Conservation (phyloP, 176 grass and related monocot genomes). For the Neostapfia colusana region DNA sequence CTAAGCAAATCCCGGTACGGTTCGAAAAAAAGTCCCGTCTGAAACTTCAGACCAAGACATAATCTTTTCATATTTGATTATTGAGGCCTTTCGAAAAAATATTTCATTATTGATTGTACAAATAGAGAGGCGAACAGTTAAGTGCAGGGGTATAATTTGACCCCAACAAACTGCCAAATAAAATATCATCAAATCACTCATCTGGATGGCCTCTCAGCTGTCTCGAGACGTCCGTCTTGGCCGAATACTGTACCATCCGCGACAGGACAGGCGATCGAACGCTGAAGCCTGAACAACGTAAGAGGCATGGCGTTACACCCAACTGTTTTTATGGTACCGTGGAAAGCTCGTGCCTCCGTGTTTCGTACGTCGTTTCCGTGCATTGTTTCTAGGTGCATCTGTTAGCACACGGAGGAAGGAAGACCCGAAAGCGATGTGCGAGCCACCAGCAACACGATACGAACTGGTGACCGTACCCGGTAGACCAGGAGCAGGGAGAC, state of each 20-base stretch:
- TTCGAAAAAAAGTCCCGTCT: not conserved
- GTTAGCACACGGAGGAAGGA: slow-evolving; percentile 6
- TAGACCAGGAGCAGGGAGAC: not conserved
- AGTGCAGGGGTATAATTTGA: not conserved
- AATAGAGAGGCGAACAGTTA: not conserved
- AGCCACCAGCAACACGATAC: slow-evolving; percentile 11
- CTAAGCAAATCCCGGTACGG: not conserved
- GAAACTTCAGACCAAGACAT: not conserved
- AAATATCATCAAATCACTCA: too few species aligned
- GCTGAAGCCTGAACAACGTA: slow-evolving; percentile 4
- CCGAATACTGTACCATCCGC: not conserved
- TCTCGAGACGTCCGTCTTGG: not conserved
- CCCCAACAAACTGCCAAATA: too few species aligned
- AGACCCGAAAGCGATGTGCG: slow-evolving; percentile 18
- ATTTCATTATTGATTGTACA: not conserved
- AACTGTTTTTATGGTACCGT: not conserved
- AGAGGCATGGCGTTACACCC: not conserved
- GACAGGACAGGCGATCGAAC: not conserved
- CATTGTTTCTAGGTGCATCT: slow-evolving; percentile 26
- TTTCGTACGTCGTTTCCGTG: not conserved
- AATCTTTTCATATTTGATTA: not conserved
- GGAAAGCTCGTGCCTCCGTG: not conserved
- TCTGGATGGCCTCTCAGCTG: too few species aligned
- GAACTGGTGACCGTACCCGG: not conserved
- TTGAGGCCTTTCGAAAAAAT: too few species aligned